Evolutionary conservation across 1,139 yeast species (phyloP), one percentile per base, ranked within the genome.

Genomic region (Suhomyces chickasaworum): DNA sequence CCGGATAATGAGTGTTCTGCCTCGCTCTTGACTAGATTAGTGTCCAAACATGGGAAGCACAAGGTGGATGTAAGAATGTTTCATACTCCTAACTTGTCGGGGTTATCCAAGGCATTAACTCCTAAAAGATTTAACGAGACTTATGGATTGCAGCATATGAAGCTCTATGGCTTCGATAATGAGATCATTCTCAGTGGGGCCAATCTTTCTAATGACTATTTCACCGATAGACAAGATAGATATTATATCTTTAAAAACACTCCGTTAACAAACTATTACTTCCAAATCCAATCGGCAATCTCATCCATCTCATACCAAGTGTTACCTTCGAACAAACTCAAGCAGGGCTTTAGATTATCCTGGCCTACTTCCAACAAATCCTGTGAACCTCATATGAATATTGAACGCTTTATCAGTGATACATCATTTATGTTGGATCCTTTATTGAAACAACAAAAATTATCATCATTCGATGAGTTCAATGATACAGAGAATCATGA

Each of bases 141-240:
- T 7, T 80, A 78, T 69, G 99, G 99, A 0, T 74, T 93, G 44
- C 99, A 93, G 66, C 99, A 93, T 63, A 95, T 93, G 99, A 93
- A 93, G 65, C 77, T 95, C 34, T 93, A 93, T 62, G 99, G 99
- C 1, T 84, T 90, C 59, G 99, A 93, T 64, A 83, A 90, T 58
- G 97, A 90, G 60, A 83, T 93, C 42, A 78, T 95, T 16, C 73
- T 95, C 39, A 81, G 89, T 17, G 99, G 99, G 3, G 99, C 99
- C 4, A 93, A 93, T 59, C 73, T 93, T 45, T 89, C 97, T 0
- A 73, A 80, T 36, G 99, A 93, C 65, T 93, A 93, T 65, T 93
- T 95, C 65, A 87, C 96, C n/a, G 86, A 93, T 63, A 81, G 99
- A 55, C 99, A 93, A 63, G 99, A 93, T 65, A 73, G 99, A 41